Evolutionary conservation across 257 asterid genomes (phyloP), one percentile per base, ranked within the genome.

Genomic region (Galeopsis tetrahit): DNA sequence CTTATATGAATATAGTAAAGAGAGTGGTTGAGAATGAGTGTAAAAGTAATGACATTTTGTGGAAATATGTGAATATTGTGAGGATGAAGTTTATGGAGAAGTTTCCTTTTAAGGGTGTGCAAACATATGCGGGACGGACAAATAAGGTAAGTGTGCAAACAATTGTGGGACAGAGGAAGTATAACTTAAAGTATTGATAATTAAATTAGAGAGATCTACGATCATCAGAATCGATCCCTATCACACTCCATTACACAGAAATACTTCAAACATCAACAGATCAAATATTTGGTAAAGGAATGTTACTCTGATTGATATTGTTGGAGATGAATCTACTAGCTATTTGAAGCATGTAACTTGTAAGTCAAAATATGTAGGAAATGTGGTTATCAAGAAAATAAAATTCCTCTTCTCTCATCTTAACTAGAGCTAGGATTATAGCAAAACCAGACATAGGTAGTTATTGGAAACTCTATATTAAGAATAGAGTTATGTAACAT

Each of bases 381-480:
- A 15, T 21, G 3, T 35, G 14, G 21, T 13, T 48, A 48, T 48
- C 55, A 48, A 2, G 36, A 71, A 71, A 32, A 63, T 7, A 5
- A 35, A 35, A 6, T 21, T 31, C 15, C 13, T 58, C 8, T 15
- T 34, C 62, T 34, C 51, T 42, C 21, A n/a, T 55, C 49, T 33
- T 33, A 56, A 28, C 46, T 40, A 57, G 68, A 70, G 59, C 57
- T 70, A 4, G 31, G 49, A 71, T 71, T 35, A 5, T 44, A 34
- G 38, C 59, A 57, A 57, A 69, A 71, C 31, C 61, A 59, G 49
- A 7, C 68, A 28, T 34, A 44, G 7, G 39, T 8, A 31, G n/a
- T 46, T 10, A 34, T 9, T 59, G 31, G 51, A 71, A 32, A 46
- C 59, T 15, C 62, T 9, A 61, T 35, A 62, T 48, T 17, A 49